These are phyloP conservation scores for Wallacemonas sp. DNA, from an alignment of 208 protist species.

Conservation along the genomic window DNA sequence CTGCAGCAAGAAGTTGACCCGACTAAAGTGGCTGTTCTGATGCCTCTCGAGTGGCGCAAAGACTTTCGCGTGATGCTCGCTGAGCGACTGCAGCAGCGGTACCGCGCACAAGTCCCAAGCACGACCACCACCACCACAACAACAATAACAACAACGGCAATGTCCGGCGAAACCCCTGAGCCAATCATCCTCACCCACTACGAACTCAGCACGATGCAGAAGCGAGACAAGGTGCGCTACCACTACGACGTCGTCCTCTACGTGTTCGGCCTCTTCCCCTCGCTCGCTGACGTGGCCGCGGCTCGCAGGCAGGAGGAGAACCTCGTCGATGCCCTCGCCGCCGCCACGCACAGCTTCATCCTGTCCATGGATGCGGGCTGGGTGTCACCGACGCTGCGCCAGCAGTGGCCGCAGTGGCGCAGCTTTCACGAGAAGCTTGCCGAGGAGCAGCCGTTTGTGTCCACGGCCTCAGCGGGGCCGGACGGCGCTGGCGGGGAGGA, in stretches of 20 bases:
- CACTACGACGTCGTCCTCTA: slow-evolving; percentile 76
- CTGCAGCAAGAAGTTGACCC: slow-evolving; percentile 50
- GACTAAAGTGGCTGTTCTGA: slow-evolving; percentile 52
- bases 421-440: slow-evolving; percentile 67
- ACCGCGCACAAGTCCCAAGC: slow-evolving; percentile 10
- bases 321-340: slow-evolving; percentile 54
- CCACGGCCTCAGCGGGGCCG: slow-evolving; percentile 3
- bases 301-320: slow-evolving; percentile 43
- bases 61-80: slow-evolving; percentile 39
- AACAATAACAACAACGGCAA: no score
- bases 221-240: slow-evolving; percentile 49
- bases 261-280: slow-evolving; percentile 46
- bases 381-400: slow-evolving; percentile 47
- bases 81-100: slow-evolving; percentile 13
- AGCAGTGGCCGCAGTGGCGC: slow-evolving; percentile 71
- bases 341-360: slow-evolving; percentile 59
- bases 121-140: no score
- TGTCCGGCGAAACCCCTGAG: slow-evolving; percentile 15
- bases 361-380: slow-evolving; percentile 77
- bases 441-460: slow-evolving; percentile 51
- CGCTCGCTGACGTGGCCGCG: slow-evolving; percentile 16
- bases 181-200: slow-evolving; percentile 72
- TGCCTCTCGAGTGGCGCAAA: slow-evolving; percentile 56
- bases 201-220: slow-evolving; percentile 73
- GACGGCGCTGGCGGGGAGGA: neutral